Percentiles rank a stretch among this genome's conserved stretches.
These are phyloP conservation scores for Crotalaria pallida DNA, from an alignment of 306 rosid species.

Conservation along the genomic window DNA sequence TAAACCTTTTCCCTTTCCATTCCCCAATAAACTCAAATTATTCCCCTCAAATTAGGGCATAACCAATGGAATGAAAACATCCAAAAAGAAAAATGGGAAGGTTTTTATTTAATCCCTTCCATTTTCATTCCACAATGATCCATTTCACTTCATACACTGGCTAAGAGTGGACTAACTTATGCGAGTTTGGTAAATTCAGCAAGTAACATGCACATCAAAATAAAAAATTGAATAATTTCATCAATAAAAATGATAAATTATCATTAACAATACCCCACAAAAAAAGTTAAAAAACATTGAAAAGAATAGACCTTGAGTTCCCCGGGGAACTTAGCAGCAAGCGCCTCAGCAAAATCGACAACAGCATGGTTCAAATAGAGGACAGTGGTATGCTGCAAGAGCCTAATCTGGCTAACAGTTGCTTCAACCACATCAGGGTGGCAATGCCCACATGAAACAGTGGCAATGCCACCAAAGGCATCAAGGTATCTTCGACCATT, in stretches of 20 bases:
- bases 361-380: conserved; percentile 37
- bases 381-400: conserved; percentile 42
- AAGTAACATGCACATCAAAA: too few relatives aligned
- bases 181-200: too few relatives aligned
- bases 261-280: background rate
- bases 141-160: too few relatives aligned
- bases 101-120: too few relatives aligned
- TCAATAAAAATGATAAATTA: background rate
- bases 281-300: background rate
- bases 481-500: conserved; percentile 41
- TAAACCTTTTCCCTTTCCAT: too few relatives aligned
- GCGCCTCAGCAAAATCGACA: conserved; percentile 41
- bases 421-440: conserved; percentile 45
- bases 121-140: too few relatives aligned
- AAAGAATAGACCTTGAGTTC: conserved; percentile 31
- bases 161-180: background rate
- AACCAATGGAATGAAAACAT: too few relatives aligned
- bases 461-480: conserved; percentile 46
- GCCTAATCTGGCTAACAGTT: conserved; percentile 31
- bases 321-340: conserved; percentile 36
- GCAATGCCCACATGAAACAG: conserved; percentile 48
- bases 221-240: background rate
- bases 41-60: too few relatives aligned
- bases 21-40: too few relatives aligned
- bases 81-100: too few relatives aligned